Conservation (phyloP, 2,329 filamentous ascomycete species). For the Fusarium algeriense region DNA sequence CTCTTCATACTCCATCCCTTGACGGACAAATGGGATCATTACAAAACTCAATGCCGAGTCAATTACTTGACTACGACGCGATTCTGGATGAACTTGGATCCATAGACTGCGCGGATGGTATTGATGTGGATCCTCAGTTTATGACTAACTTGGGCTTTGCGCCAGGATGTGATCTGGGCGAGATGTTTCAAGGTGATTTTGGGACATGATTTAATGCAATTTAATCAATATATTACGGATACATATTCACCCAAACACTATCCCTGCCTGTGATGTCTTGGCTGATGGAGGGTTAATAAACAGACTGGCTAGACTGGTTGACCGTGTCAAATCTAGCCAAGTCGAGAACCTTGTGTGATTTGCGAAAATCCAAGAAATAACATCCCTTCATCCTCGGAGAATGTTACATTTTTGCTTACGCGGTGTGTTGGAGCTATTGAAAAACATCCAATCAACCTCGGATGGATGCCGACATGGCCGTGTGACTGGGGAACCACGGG, state of each 20-base stretch:
- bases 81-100: constrained; percentile 65
- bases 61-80: constrained; percentile 62
- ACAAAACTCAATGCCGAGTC: constrained; percentile 36
- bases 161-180: constrained; percentile 69
- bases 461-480: constrained; percentile 10
- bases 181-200: constrained; percentile 61
- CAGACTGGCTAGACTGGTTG: not conserved
- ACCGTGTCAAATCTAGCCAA: not conserved
- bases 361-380: not conserved
- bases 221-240: constrained; percentile 23
- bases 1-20: constrained; percentile 41
- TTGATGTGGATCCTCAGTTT: constrained; percentile 71
- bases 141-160: constrained; percentile 76
- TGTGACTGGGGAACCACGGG: constrained; percentile 1
- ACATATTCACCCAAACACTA: not conserved
- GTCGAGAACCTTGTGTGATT: not conserved
- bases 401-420: not conserved
- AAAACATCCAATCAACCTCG: not conserved
- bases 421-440: not conserved
- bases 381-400: not conserved
- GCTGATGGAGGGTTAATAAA: not conserved
- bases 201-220: constrained; percentile 47
- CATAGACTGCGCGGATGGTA: constrained; percentile 61
- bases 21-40: constrained; percentile 39
- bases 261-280: not conserved